Evolutionary conservation across 352 stramenopile genomes (phyloP).

Genomic region (Peronospora farinosa): DNA sequence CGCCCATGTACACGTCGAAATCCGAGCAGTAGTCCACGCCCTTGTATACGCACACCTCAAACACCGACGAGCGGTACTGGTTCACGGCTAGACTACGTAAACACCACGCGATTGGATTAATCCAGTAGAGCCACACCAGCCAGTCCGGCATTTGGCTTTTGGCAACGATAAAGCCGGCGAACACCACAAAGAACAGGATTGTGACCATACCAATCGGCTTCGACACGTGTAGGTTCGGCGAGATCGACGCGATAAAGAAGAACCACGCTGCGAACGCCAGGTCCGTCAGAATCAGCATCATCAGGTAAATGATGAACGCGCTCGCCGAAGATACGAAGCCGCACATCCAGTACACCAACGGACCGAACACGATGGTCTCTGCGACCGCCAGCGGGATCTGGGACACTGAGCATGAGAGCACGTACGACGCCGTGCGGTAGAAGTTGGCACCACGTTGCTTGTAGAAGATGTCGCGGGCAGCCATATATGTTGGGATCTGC

Average conservation of each 20-base stretch:
- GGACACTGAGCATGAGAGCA: conserved; percentile 45
- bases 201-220: conserved; percentile 22
- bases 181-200: conserved; percentile 33
- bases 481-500: conserved; percentile 63
- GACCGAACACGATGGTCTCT: conserved; percentile 64
- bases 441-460: conserved; percentile 73
- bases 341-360: conserved; percentile 71
- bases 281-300: conserved; percentile 22
- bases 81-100: conserved; percentile 28
- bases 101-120: conserved; percentile 42
- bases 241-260: conserved; percentile 27
- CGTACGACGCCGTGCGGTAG: conserved; percentile 44
- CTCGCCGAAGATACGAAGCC: conserved; percentile 25
- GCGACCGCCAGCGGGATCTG: conserved; percentile 45
- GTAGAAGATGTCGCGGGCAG: conserved; percentile 59
- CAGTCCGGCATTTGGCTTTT: conserved; percentile 11
- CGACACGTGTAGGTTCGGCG: conserved; percentile 21
- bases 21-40: conserved; percentile 27
- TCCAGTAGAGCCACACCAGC: conserved; percentile 47
- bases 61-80: conserved; percentile 22
- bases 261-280: conserved; percentile 34
- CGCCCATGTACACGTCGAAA: conserved; percentile 35
- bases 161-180: conserved; percentile 33
- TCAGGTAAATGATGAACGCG: conserved; percentile 27
- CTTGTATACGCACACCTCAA: conserved; percentile 25